Base-by-base conservation (phyloP, 83 land plant genomes). In the Picea mariana region DNA sequence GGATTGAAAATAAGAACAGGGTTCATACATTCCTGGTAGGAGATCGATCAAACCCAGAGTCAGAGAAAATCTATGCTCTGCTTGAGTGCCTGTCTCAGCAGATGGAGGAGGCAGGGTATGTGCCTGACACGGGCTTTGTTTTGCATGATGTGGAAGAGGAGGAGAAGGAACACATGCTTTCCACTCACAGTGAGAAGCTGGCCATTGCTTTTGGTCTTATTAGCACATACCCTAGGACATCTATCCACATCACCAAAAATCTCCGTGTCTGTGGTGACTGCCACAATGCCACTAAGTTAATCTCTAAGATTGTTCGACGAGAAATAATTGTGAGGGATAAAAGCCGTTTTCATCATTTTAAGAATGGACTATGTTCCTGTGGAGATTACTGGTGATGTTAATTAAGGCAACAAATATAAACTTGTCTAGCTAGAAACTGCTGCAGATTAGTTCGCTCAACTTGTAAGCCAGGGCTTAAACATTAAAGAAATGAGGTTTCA, bases 241-340 rank as follows among this genome's bases (percentile, higher is more conserved):
- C 67, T 65, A 65, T 65, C 11, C 26, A n/a, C 21, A 24, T 65
- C 11, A 65, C 67, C 67, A 65, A 65, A 24, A 65, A 65, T 9
- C 67, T 65, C 26, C 21, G 67, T n/a, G n/a, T n/a, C n/a, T n/a
- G n/a, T n/a, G n/a, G n/a, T n/a, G n/a, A n/a, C n/a, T n/a, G n/a
- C n/a, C 67, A 65, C 26, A 65, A 65, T 65, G 67, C 11, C 67
- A n/a, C 67, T 24, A 65, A 65, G 67, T 65, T 65, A 6, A 65
- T 65, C 26, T 65, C 67, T n/a, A 65, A 65, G 67, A 24, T 65
- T 65, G 26, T 24, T n/a, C 1, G 23, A 24, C 67, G 67, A 65
- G 67, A 65, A 65, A 65, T 65, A n/a, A 65, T 65, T 65, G 26
- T 65, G 23, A n/a, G 67, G 67, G 67, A 65, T 65, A 24, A n/a